Evolutionary conservation across 352 stramenopile genomes (phyloP), one percentile per base, ranked within the genome.

Genomic region (Pythium folliculosum): DNA sequence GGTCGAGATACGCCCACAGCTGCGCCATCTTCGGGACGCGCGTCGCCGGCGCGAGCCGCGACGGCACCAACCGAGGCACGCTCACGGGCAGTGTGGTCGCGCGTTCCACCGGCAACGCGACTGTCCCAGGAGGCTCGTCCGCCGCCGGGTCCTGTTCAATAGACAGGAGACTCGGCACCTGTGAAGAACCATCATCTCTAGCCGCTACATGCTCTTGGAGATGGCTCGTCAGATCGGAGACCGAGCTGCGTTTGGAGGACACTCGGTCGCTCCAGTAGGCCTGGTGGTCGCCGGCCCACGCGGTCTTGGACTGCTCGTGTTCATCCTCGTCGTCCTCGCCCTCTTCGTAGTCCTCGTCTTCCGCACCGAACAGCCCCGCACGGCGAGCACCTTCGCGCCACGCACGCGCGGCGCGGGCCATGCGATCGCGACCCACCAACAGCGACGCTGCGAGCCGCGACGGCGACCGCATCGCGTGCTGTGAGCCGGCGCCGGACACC

Each of bases 1-100:
- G 72, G 53, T 77, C 77, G 5, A 91, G 71, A 52, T 82, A 87
- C 16, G 80, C 65, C 62, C 78, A 81, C 60, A 88, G 75, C 63
- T 85, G 77, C 2, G 70, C 82, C 23, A 79, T 76, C 37, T 78
- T 78, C 21, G 82, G 81, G 35, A 90, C 64, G 44, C 82, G 37
- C n/a, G 50, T 77, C 69, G 80, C 72, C n/a, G 82, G 82, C 23
- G 70, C 30, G 54, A 90, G 65, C 21, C 62, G 62, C 25, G 83
- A 77, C 5, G 71, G 79, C 23, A 74, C 73, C 12, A 90, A 71
- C 49, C 70, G 63, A 43, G 81, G 71, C 30, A 76, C 70, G 25
- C 73, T 65, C 48, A 76, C 58, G 40, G 76, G 30, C 21, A 22
- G 13, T n/a, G 51, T 43, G 9, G 37, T 17, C 37, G 37, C 37